phyloP scores from a whole-genome alignment of 148 eudicot species.

The Silene conica region DNA sequence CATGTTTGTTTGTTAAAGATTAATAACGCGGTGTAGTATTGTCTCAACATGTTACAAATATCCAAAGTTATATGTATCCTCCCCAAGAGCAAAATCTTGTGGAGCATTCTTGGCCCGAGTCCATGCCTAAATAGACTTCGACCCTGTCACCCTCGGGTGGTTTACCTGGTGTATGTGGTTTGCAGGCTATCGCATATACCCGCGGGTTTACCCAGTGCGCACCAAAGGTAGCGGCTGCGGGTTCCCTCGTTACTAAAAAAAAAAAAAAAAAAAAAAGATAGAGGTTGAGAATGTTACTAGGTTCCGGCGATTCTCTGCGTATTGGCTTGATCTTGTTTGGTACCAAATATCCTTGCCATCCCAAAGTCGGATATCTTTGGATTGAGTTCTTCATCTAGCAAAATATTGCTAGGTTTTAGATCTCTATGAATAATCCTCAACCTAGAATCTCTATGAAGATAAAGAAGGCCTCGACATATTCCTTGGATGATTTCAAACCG shows the following conservation, averaged over 20 bases:
- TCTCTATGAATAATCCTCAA: constrained; percentile 49
- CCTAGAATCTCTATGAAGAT: constrained; percentile 55
- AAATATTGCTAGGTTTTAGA: constrained; percentile 43
- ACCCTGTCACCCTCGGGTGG: no score
- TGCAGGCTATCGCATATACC: no score
- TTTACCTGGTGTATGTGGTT: no score
- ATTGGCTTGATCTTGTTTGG: constrained; percentile 45
- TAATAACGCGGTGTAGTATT: background rate
- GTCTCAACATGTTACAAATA: background rate
- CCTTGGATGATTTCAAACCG: constrained; percentile 47
- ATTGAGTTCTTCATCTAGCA: constrained; percentile 42
- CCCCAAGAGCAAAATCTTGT: no score
- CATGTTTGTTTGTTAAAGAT: background rate
- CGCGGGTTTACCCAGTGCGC: no score
- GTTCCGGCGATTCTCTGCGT: constrained; percentile 57
- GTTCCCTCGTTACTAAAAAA: no score
- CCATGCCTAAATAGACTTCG: no score
- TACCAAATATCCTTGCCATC: constrained; percentile 56
- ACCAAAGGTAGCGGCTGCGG: no score
- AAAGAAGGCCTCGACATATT: constrained; percentile 52
- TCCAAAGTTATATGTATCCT: no score
- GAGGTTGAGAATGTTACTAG: constrained; percentile 35
- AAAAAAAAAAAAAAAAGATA: no score
- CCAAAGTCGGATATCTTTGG: constrained; percentile 60
- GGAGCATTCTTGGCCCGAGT: no score